Base-by-base conservation (phyloP, 2,329 filamentous ascomycete genomes). In the Pseudogymnoascus sp. region DNA sequence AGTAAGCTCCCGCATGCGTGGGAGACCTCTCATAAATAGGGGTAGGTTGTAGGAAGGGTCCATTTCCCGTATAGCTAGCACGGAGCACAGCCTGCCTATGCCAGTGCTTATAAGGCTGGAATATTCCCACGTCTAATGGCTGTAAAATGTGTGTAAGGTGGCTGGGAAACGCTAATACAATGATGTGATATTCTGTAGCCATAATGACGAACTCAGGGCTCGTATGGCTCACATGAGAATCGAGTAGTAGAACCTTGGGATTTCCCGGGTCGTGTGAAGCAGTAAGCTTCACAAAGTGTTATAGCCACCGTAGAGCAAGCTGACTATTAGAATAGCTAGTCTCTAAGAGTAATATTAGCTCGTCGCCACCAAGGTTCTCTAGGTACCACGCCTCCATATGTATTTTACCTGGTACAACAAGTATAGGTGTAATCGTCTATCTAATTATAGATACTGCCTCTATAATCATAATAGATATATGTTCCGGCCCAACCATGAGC, bases 141-240 rank as follows among this genome's bases (percentile, higher is more conserved):
- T 42, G 17, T 23, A 62, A 26, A 44, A 62, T 15, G 21, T 62
- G 13, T 42, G 60, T 62, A 40, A 42, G 60, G 31, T 62, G 35
- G 7, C 1, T 1, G 5, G 17, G 44, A n/a, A 53, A 53, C 4
- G 44, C 2, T 1, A 13, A 53, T 17, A 19, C 2, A 2, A 21
- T n/a, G 9, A 53, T 31, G 17, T 53, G 7, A 7, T 21, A 6
- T n/a, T 19, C 26, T 13, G 5, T 4, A 7, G 44, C 17, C 4
- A 10, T 3, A 6, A 17, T 13, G 11, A 53, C n/a, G 21, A 53
- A 53, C 2, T 53, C 44, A 13, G 1, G 4, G 19, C 21, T 62
- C n/a, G 9, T 23, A 38, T 42, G 35, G n/a, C 60, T 62, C 11
- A 17, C 21, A 26, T 42, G n/a, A 6, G 13, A 19, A n/a, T 62